Evolutionary conservation across 2,329 filamentous ascomycete genomes (phyloP), one percentile per base, ranked within the genome.

Genomic region (Cucurbitaria berberidis): DNA sequence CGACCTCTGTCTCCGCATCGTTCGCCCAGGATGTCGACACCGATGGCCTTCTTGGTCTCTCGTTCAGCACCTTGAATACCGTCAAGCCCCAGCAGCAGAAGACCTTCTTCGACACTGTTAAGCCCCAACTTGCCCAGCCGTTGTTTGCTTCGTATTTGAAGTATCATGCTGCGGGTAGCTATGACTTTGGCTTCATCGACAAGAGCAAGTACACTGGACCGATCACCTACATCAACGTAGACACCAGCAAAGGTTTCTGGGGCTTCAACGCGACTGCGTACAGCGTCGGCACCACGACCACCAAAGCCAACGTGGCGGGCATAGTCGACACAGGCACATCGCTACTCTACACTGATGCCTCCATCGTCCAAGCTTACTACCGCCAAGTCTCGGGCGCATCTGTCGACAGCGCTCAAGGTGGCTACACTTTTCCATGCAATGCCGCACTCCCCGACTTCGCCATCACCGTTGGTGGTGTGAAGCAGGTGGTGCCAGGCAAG

Each of bases 301-400:
- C 77, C 50, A 65, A 71, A 32, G 48, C 70, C 41, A 66, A 74
- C 54, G 80, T 85, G 70, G 61, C 70, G 36, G 82, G 80, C 61
- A 89, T 90, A 70, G 84, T 85, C 65, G 88, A 90, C 76, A 90
- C 88, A 2, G 88, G 88, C 48, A 90, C 88, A 50, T 87, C 86
- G 1, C 83, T 90, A 26, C 74, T 89, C 49, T 79, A 88, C 58
- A 73, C 87, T 16, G 83, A 84, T 22, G 69, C 80, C 49, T 60
- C 68, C 27, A 77, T 87, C 53, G 81, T 85, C 58, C 62, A 73
- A 0, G 80, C 77, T 36, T 90, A 89, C 80, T 90, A 89, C 77
- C 68, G 69, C 32, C 68, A 83, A 55, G 80, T 90, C 54, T 48
- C 65, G 7, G 81, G 84, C 3, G 79, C 87, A 79, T 64, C 22